Evolutionary conservation across 2,329 filamentous ascomycete genomes (phyloP).

Genomic region (Fusarium beomiforme): DNA sequence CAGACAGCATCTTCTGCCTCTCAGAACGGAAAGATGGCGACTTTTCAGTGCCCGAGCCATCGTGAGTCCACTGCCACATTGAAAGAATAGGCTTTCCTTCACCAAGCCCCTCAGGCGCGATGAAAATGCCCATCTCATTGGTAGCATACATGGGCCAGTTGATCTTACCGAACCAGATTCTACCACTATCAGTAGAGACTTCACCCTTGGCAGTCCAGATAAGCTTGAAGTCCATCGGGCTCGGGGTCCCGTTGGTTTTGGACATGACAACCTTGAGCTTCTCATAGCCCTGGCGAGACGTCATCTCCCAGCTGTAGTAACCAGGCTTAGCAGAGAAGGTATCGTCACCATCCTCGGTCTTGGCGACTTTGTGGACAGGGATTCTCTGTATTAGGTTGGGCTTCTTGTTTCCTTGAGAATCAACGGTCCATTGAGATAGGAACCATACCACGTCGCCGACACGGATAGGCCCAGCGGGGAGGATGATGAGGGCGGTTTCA

Average conservation of each 20-base stretch:
- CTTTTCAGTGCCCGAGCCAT: not conserved
- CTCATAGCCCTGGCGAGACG: constrained; percentile 7
- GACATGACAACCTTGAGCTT: constrained; percentile 20
- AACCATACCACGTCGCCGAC: constrained; percentile 24
- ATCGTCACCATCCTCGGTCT: constrained; percentile 1
- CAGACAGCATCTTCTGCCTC: not conserved
- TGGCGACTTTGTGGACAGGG: not conserved
- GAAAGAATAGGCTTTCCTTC: constrained; percentile 24
- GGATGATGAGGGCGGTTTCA: constrained; percentile 24
- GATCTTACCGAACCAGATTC: constrained; percentile 35
- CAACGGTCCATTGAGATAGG: constrained; percentile 27
- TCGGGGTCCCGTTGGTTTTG: not conserved
- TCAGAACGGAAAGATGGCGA: not conserved
- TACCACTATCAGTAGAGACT: not conserved
- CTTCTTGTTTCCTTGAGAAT: constrained; percentile 9
- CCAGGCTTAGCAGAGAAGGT: constrained; percentile 10
- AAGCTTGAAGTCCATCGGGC: constrained; percentile 6
- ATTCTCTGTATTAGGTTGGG: constrained; percentile 24
- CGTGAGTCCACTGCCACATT: constrained; percentile 22
- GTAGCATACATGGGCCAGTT: constrained; percentile 6
- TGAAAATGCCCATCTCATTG: constrained; percentile 24
- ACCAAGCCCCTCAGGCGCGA: constrained; percentile 28
- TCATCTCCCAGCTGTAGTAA: constrained; percentile 13
- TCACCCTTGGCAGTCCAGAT: constrained; percentile 19
- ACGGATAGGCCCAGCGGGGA: constrained; percentile 23